phyloP scores from a whole-genome alignment of 306 rosid genomes.

The Inga oerstediana region DNA sequence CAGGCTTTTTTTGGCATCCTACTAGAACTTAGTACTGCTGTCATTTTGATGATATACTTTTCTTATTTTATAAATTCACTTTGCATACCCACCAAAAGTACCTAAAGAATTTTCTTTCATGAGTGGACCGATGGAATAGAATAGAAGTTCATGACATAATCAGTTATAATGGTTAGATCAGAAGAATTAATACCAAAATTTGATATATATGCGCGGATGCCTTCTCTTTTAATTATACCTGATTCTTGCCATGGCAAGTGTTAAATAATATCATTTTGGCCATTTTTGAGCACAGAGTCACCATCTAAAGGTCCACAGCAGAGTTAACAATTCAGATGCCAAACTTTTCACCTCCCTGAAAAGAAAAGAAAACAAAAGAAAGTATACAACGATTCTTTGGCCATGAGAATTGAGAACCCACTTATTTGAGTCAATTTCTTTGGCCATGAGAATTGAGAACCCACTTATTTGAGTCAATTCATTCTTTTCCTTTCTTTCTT shows the following conservation, averaged over 20 bases:
- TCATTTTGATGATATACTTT: neutral
- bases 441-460: neutral
- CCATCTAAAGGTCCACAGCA: constrained; percentile 12
- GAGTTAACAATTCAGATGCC: constrained; percentile 19
- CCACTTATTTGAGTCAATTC: constrained; percentile 1
- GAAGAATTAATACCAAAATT: neutral
- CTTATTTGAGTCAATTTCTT: constrained; percentile 4
- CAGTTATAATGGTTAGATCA: neutral
- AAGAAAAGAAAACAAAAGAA: neutral
- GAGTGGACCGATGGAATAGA: neutral
- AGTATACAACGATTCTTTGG: neutral
- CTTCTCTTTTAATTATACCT: neutral
- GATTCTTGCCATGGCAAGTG: neutral
- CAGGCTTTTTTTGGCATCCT: neutral
- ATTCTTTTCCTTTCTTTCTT: constrained; percentile 4
- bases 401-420: neutral
- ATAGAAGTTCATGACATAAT: neutral
- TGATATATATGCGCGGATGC: constrained; percentile 9
- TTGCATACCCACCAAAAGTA: constrained; percentile 1
- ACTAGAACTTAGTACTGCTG: neutral
- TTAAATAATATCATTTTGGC: neutral
- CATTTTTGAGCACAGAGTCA: neutral
- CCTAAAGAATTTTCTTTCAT: constrained; percentile 10
- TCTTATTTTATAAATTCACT: neutral
- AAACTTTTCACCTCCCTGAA: neutral